phyloP scores from a whole-genome alignment of 768 basidiomycete genomes.

The Mycena crocata region DNA sequence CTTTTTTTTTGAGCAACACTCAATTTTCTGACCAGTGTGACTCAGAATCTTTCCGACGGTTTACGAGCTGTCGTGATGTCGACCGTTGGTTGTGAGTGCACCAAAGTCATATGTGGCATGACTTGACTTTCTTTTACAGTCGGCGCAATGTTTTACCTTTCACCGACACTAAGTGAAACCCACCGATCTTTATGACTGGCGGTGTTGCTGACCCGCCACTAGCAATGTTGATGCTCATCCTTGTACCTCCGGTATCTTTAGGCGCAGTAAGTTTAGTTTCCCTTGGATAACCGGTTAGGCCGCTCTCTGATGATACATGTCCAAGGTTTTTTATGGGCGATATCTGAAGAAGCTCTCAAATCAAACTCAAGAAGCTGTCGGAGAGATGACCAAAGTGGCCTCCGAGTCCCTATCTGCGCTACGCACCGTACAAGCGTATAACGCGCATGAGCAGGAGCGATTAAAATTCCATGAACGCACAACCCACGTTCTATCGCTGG shows the following conservation, averaged over 20 bases:
- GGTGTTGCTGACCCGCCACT: constrained; percentile 7
- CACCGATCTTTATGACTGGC: neutral
- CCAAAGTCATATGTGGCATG: neutral
- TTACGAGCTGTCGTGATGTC: constrained; percentile 91
- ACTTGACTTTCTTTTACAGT: constrained; percentile 58
- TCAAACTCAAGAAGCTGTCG: constrained; percentile 92
- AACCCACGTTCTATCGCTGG: constrained; percentile 75
- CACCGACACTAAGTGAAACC: constrained; percentile 72
- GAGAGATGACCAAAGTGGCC: constrained; percentile 96
- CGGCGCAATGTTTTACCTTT: constrained; percentile 95
- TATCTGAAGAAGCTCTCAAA: constrained; percentile 94
- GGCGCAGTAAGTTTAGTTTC: constrained; percentile 69
- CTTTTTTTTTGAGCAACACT: constrained; percentile 10
- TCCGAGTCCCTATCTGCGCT: constrained; percentile 91
- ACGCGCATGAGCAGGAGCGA: constrained; percentile 83
- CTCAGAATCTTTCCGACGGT: constrained; percentile 85
- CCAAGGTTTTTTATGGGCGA: constrained; percentile 92
- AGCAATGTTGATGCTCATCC: constrained; percentile 87
- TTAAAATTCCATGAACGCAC: constrained; percentile 78
- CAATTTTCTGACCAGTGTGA: constrained; percentile 59
- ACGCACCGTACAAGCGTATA: constrained; percentile 92
- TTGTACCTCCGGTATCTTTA: constrained; percentile 89
- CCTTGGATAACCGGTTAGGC: neutral
- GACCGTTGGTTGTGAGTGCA: constrained; percentile 85
- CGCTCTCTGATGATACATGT: constrained; percentile 6